phyloP scores from a whole-genome alignment of 768 basidiomycete genomes.

The Calocybe indica region DNA sequence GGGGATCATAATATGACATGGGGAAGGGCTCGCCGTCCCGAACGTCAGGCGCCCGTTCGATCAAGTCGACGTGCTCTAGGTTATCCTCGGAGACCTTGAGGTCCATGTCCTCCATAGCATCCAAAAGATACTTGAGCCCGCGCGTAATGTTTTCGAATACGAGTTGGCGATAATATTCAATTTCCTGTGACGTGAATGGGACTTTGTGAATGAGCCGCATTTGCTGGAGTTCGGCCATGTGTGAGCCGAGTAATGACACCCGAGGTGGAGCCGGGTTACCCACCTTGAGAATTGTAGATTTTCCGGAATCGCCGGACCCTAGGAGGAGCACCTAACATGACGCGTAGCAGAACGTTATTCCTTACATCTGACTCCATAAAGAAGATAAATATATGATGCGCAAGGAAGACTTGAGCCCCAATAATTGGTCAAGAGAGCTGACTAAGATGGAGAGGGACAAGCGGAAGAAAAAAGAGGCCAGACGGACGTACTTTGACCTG shows the following conservation, averaged over 20 bases:
- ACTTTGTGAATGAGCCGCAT: slow-evolving; percentile 93
- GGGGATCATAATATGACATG: slow-evolving; percentile 52
- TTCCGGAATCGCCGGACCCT: slow-evolving; percentile 92
- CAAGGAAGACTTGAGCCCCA: too few relatives aligned
- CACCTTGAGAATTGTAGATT: slow-evolving; percentile 88
- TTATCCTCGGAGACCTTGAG: slow-evolving; percentile 66
- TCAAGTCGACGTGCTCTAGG: slow-evolving; percentile 46
- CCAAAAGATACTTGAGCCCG: slow-evolving; percentile 77
- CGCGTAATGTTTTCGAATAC: slow-evolving; percentile 89
- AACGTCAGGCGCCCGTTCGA: slow-evolving; percentile 68
- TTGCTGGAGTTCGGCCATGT: slow-evolving; percentile 51
- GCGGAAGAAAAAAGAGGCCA: neutral
- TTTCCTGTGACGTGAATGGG: slow-evolving; percentile 76
- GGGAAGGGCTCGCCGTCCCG: slow-evolving; percentile 82
- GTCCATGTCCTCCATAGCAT: slow-evolving; percentile 87
- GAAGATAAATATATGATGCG: too few relatives aligned
- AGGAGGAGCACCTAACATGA: slow-evolving; percentile 68
- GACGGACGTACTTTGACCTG: slow-evolving; percentile 65
- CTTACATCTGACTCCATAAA: neutral
- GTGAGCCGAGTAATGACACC: neutral
- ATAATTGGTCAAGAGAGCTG: too few relatives aligned
- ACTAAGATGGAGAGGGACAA: too few relatives aligned
- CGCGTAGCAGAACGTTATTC: neutral
- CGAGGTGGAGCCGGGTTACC: neutral
- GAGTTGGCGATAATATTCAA: slow-evolving; percentile 86